A percentile compares a stretch with the other conserved stretches of the same genome.
phyloP scores from a whole-genome alignment of 345 rosid genomes.

The Mercurialis annua region DNA sequence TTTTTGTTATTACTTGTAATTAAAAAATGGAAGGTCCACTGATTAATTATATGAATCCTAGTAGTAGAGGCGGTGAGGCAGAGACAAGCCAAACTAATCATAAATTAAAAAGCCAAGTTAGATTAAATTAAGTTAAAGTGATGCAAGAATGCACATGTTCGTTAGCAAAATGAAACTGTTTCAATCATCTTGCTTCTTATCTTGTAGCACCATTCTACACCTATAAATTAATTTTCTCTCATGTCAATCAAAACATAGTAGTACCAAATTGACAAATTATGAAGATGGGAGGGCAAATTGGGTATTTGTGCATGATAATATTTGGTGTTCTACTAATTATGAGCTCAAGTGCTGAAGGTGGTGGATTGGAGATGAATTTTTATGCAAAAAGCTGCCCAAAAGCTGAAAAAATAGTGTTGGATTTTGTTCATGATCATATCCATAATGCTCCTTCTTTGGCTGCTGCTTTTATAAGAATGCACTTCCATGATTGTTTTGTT shows the following conservation, averaged over 20 bases:
- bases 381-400: slow-evolving; percentile 64
- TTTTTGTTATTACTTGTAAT: too few species aligned
- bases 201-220: slow-evolving; percentile 5
- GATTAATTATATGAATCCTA: too few species aligned
- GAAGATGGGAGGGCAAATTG: slow-evolving; percentile 25
- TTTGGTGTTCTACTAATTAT: slow-evolving; percentile 28
- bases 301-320: slow-evolving; percentile 15
- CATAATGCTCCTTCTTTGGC: slow-evolving; percentile 64
- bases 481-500: slow-evolving; percentile 82
- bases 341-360: slow-evolving; percentile 44
- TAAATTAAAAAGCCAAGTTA: background rate
- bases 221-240: slow-evolving; percentile 10
- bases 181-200: slow-evolving; percentile 1
- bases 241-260: background rate
- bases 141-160: slow-evolving; percentile 32
- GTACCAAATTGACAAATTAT: slow-evolving; percentile 11
- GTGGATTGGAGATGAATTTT: slow-evolving; percentile 53
- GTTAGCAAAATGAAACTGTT: slow-evolving; percentile 33
- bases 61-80: too few species aligned
- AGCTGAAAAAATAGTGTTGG: slow-evolving; percentile 58
- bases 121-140: background rate
- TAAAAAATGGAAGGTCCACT: too few species aligned
- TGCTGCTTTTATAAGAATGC: slow-evolving; percentile 70
- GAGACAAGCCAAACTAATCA: background rate
- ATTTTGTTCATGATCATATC: slow-evolving; percentile 53